phyloP scores from a whole-genome alignment of 768 basidiomycete species.

The Crucibulum laeve region DNA sequence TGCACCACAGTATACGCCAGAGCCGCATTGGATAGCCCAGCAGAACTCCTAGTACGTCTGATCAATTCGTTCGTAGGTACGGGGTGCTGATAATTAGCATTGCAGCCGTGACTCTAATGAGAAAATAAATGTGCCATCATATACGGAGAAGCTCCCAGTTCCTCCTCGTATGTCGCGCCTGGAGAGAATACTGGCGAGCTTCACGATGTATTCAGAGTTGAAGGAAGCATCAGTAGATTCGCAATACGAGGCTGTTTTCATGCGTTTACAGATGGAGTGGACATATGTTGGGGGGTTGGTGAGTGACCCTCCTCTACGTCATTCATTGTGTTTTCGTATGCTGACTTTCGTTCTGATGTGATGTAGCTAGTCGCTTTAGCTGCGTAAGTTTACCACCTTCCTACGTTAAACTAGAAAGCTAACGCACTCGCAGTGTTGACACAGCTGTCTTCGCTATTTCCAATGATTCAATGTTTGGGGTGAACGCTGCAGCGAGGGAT shows the following conservation, averaged over 20 bases:
- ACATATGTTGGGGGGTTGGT: conserved; percentile 60
- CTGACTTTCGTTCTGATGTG: background rate
- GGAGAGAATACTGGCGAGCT: conserved; percentile 39
- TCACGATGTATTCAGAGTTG: conserved; percentile 57
- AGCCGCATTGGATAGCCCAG: too few relatives aligned
- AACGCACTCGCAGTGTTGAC: conserved; percentile 27
- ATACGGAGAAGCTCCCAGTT: conserved; percentile 36
- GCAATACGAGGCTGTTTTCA: conserved; percentile 47
- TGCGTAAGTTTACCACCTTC: conserved; percentile 32
- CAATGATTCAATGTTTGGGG: conserved; percentile 42
- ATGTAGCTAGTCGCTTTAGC: conserved; percentile 54
- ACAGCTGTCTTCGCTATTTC: conserved; percentile 65
- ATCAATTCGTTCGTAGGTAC: conserved; percentile 2
- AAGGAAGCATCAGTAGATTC: conserved; percentile 46
- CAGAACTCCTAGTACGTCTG: conserved; percentile 1
- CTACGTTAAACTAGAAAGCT: background rate
- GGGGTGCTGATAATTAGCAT: conserved; percentile 5
- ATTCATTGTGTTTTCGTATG: background rate
- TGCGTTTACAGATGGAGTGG: conserved; percentile 57
- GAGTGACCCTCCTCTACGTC: conserved; percentile 15
- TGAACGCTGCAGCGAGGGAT: conserved; percentile 40
- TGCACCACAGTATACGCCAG: too few relatives aligned
- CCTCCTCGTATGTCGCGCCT: conserved; percentile 18
- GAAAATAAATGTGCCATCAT: too few relatives aligned
- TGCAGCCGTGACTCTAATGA: conserved; percentile 19